Evolutionary conservation across 805 yeast species (phyloP).

Genomic region (Saturnispora kantuleensis): DNA sequence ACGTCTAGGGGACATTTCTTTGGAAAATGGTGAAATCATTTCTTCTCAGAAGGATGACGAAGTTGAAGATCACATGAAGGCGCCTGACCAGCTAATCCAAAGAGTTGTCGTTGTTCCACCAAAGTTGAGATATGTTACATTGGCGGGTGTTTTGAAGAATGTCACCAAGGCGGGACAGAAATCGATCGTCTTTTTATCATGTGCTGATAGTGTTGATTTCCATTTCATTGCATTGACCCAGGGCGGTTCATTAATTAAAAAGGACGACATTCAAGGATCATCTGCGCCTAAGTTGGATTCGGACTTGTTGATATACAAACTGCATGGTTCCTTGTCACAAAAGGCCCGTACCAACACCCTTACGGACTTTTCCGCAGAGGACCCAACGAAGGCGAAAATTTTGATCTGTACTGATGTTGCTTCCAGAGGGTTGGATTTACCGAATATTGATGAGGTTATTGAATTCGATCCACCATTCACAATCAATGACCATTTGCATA

Average conservation of each 20-base stretch:
- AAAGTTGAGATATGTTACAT: slow-evolving; percentile 74
- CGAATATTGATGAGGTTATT: slow-evolving; percentile 72
- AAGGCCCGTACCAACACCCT: slow-evolving; percentile 73
- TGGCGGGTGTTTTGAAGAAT: slow-evolving; percentile 55
- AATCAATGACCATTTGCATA: slow-evolving; percentile 88
- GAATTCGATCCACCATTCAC: slow-evolving; percentile 95
- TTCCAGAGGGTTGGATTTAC: slow-evolving; percentile 90
- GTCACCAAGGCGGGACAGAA: slow-evolving; percentile 34
- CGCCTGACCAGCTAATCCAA: slow-evolving; percentile 88
- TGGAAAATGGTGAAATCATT: slow-evolving; percentile 64
- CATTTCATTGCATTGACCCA: slow-evolving; percentile 70
- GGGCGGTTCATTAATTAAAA: slow-evolving; percentile 32
- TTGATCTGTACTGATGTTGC: slow-evolving; percentile 97
- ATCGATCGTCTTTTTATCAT: slow-evolving; percentile 80
- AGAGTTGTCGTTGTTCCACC: slow-evolving; percentile 83
- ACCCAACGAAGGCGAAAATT: slow-evolving; percentile 38
- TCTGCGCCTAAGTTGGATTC: slow-evolving; percentile 45
- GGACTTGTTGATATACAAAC: slow-evolving; percentile 43
- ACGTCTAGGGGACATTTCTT: slow-evolving; percentile 68
- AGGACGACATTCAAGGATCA: slow-evolving; percentile 12
- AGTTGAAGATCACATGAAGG: slow-evolving; percentile 30
- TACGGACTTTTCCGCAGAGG: slow-evolving; percentile 42
- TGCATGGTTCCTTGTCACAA: slow-evolving; percentile 90
- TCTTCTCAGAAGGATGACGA: slow-evolving; percentile 13
- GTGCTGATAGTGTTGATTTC: slow-evolving; percentile 95